phyloP scores from a whole-genome alignment of 768 basidiomycete species.

The Rhizopogon sp. region DNA sequence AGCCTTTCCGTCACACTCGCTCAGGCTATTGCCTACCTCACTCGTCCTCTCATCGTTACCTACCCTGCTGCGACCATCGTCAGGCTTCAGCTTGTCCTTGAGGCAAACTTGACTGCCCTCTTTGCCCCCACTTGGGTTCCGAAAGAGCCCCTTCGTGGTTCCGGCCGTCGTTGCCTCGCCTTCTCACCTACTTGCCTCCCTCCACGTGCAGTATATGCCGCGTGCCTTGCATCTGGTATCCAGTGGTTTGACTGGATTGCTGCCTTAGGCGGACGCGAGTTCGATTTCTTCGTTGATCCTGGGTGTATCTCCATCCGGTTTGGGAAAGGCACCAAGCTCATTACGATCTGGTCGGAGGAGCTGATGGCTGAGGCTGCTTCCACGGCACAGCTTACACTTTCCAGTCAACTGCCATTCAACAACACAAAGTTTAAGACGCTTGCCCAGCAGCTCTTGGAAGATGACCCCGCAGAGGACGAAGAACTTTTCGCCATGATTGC shows the following conservation, averaged over 20 bases:
- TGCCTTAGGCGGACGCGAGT: conserved; percentile 61
- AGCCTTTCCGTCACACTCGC: conserved; percentile 64
- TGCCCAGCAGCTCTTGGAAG: conserved; percentile 69
- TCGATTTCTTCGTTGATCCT: conserved; percentile 80
- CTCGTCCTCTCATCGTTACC: conserved; percentile 51
- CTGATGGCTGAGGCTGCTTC: conserved; percentile 24
- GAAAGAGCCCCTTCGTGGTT: conserved; percentile 59
- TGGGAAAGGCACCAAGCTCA: conserved; percentile 39
- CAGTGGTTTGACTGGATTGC: conserved; percentile 83
- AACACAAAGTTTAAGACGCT: conserved; percentile 48
- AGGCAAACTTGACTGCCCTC: conserved; percentile 67
- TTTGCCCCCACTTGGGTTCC: conserved; percentile 65
- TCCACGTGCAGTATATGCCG: conserved; percentile 65
- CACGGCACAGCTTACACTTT: conserved; percentile 3
- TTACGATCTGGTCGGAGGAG: conserved; percentile 68
- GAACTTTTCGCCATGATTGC: conserved; percentile 72
- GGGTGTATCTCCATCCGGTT: conserved; percentile 70
- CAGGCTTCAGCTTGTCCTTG: conserved; percentile 67
- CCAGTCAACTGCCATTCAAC: conserved; percentile 14
- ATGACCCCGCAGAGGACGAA: conserved; percentile 68
- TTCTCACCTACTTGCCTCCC: conserved; percentile 67
- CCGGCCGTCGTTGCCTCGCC: conserved; percentile 69
- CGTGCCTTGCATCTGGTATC: conserved; percentile 63
- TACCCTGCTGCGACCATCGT: conserved; percentile 60
- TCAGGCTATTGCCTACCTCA: conserved; percentile 72